Evolutionary conservation across 1,139 yeast genomes (phyloP), one percentile per base, ranked within the genome.

Genomic region (Yamadazyma pseudoaaseri): DNA sequence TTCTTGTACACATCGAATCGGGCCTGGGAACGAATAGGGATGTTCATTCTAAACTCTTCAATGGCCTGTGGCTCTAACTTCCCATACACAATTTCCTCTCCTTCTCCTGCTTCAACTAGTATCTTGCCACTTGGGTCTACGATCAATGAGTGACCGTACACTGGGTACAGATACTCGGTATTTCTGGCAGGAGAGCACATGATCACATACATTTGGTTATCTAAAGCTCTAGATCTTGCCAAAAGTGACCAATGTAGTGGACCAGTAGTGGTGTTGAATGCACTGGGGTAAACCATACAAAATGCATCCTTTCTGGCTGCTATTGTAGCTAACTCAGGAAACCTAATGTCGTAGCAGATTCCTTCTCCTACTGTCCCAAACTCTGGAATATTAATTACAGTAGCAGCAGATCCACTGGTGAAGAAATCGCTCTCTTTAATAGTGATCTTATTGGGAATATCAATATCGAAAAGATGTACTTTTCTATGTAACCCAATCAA

Each of bases 201-300:
- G 6, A 89, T 65, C 5, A 86, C 92, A 52, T 74, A 89, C 47
- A 82, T 70, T 54, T 87, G 96, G 1, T 89, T 76, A 49, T 86
- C 95, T 13, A 87, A 70, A 2, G 96, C 96, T 31, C 96, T 66
- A 0, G 94, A 81, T 16, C 79, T 67, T 2, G 86, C 95, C 36
- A 89, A 61, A 2, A 74, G 57, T 37, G 80, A 80, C 94, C 96
- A 89, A 49, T 89, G 96, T 1, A 92, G 90, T 32, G 76, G 77
- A 1, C 96, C 96, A 0, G 96, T 89, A 44, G 81, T 76, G 53
- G 83, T 73, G 1, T 96, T 87, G 62, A 90, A 89, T 0, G 96
- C 96, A 23, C 94, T 81, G 0, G 96, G 96, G 47, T 68, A 89
- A 3, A 86, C 71, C 31, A 87, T 49, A 24, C 86, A 60, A 34